Base-by-base conservation (phyloP, 2,329 filamentous ascomycete species). In the Fusarium incarnatum region DNA sequence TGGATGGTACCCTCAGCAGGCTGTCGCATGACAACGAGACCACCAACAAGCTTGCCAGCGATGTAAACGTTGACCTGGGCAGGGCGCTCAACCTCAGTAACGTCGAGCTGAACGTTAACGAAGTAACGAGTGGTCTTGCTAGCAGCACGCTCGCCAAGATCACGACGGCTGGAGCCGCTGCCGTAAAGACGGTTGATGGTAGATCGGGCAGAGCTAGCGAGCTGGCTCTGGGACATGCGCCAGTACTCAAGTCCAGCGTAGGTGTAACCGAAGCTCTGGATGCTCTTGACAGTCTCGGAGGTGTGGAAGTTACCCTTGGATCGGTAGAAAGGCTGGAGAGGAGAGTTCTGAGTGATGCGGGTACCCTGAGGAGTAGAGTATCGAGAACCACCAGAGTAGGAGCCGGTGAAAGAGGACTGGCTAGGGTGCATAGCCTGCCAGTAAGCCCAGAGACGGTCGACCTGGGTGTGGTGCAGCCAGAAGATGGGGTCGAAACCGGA, bases 361-460 rank as follows among this genome's bases (percentile, higher is more conserved):
- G 80, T 79, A 11, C 82, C 81, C 5, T 64, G 53, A 2, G 80
- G 77, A 11, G 83, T 84, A 46, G 78, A 82, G 70, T 79, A 88
- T 28, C 77, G 76, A 7, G 79, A 73, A 8, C 72, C 64, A 30
- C 78, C 79, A 4, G 22, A 44, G 69, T 83, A 83, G 8, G 79
- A 76, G 48, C 66, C 69, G 32, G 60, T 71, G 72, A 83, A 82
- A 30, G 81, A 74, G 56, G 73, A 67, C 63, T 79, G 69, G 47
- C 73, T 64, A 23, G 81, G 81, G 60, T 76, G 72, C 53, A 86
- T 81, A 28, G 79, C 80, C 72, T 85, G 80, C 82, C 82, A 87
- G 71, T 85, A 82, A n/a, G 87, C 84, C 79, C 89, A 90, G 40
- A 92, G 81, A 42, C 89, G 86, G 73, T 92, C 89, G 56, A 92